Evolutionary conservation across 768 basidiomycete genomes (phyloP), one percentile per base, ranked within the genome.

Genomic region (Lactarius sp.): DNA sequence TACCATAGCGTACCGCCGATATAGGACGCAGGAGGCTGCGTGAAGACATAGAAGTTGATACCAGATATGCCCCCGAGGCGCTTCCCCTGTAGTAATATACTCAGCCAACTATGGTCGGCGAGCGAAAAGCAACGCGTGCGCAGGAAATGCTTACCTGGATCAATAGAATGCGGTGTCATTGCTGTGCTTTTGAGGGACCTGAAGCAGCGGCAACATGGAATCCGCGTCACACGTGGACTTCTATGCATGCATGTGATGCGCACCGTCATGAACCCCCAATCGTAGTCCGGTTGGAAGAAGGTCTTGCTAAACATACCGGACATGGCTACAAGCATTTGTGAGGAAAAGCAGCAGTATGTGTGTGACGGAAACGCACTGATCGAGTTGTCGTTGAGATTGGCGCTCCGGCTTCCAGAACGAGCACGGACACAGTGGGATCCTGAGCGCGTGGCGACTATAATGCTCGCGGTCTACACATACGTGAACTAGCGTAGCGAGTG

Each of bases 401-500:
- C 54, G 64, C 3, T 27, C 72, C 72, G 2, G 72, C 70, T 63
- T 72, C 71, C 34, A 71, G 68, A 33, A 73, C 66, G 36, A 71
- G 66, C 18, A 71, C 67, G 1, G 68, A 59, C 22, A 61, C 64
- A 20, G 33, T 16, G 6, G 71, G 71, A 41, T 71, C 69, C 49
- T 71, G 68, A 59, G 27, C 71, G 69, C 0, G 68, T 41, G 7
- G 71, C 71, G 4, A 73, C 52, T 34, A 66, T 65, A 20, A 71
- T 66, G 22, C 71, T 70, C 1, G 68, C 68, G 31, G 68, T 62
- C 60, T 69, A n/a, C 66, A n/a, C 41, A 42, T 16, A 42, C 16
- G 16, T 42, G 7, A 16, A 7, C 12, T 6, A 42, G 7, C 16
- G 42, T 0, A 18, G 53, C 2, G 39, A 13, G 22, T 34, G 3